phyloP scores from a whole-genome alignment of 495 filamentous ascomycete genomes.

The Hyaloscypha hepaticicola region DNA sequence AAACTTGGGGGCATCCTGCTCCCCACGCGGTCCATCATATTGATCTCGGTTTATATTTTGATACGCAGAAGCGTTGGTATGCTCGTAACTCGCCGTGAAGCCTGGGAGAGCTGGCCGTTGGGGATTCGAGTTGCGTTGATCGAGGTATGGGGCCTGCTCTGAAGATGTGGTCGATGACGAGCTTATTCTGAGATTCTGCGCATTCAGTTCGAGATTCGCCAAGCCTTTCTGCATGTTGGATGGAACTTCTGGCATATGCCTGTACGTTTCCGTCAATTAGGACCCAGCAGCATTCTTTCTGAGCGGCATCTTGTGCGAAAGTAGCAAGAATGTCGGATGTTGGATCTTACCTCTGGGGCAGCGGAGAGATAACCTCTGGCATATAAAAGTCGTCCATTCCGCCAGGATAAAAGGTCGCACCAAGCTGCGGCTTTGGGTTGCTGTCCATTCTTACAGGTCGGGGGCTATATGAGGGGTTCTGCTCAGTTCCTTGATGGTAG shows the following conservation, averaged over 20 bases:
- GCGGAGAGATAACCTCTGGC: constrained; percentile 73
- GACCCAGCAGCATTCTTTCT: neutral
- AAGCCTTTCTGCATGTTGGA: constrained; percentile 88
- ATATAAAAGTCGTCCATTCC: constrained; percentile 83
- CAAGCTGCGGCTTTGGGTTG: constrained; percentile 15
- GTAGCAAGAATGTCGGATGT: neutral
- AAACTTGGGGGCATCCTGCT: constrained; percentile 71
- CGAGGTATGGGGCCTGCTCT: constrained; percentile 8
- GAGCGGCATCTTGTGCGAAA: neutral
- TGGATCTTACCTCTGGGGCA: constrained; percentile 79
- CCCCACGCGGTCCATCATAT: constrained; percentile 29
- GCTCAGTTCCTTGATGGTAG: neutral
- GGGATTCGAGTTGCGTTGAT: constrained; percentile 27
- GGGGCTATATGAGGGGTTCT: neutral
- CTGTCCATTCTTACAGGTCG: neutral
- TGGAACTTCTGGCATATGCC: constrained; percentile 60
- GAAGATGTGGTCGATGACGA: constrained; percentile 33
- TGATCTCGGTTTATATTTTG: constrained; percentile 40
- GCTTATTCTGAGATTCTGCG: constrained; percentile 35
- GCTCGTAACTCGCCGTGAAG: constrained; percentile 39
- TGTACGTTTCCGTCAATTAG: constrained; percentile 33
- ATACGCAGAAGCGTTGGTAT: constrained; percentile 37
- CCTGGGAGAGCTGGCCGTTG: constrained; percentile 26
- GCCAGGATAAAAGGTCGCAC: constrained; percentile 70
- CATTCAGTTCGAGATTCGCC: constrained; percentile 83